Evolutionary conservation across 768 basidiomycete species (phyloP).

Genomic region (Podaxis carcinomalis): DNA sequence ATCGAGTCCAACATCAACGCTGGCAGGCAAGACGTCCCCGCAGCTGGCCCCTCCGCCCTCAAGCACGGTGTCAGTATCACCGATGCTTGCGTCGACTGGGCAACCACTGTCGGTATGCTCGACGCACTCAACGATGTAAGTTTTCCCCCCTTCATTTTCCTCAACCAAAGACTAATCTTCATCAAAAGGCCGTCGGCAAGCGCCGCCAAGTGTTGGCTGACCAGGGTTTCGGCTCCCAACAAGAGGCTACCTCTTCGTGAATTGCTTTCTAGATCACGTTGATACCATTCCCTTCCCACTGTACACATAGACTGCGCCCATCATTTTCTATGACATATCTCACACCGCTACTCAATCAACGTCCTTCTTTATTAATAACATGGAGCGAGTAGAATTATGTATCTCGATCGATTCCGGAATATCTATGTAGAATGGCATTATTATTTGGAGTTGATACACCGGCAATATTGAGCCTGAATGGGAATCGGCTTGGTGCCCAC

Average conservation of each 20-base stretch:
- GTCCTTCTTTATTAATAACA: not conserved
- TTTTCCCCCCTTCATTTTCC: not conserved
- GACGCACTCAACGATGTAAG: constrained; percentile 58
- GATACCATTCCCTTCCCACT: not conserved
- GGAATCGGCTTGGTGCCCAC: too few relatives aligned
- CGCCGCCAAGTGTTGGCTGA: constrained; percentile 38
- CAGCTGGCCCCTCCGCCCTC: constrained; percentile 58
- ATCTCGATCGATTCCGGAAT: not conserved
- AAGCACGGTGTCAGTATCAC: constrained; percentile 87
- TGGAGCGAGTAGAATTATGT: not conserved
- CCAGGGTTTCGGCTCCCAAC: constrained; percentile 5
- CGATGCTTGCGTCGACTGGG: constrained; percentile 90
- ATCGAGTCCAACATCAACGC: constrained; percentile 92
- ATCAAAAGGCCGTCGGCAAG: constrained; percentile 36
- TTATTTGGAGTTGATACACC: not conserved
- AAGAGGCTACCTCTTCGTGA: not conserved
- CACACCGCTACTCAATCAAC: not conserved
- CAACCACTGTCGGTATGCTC: constrained; percentile 71
- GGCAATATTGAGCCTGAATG: too few relatives aligned
- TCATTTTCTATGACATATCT: not conserved
- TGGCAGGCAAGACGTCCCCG: constrained; percentile 86
- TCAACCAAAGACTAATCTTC: not conserved
- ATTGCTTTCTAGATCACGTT: not conserved
- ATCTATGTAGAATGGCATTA: not conserved
- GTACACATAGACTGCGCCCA: not conserved